Percentiles rank a stretch among this genome's conserved stretches.
These are phyloP conservation scores for Bauhinia variegata DNA, from an alignment of 306 rosid genomes.

Conservation along the genomic window DNA sequence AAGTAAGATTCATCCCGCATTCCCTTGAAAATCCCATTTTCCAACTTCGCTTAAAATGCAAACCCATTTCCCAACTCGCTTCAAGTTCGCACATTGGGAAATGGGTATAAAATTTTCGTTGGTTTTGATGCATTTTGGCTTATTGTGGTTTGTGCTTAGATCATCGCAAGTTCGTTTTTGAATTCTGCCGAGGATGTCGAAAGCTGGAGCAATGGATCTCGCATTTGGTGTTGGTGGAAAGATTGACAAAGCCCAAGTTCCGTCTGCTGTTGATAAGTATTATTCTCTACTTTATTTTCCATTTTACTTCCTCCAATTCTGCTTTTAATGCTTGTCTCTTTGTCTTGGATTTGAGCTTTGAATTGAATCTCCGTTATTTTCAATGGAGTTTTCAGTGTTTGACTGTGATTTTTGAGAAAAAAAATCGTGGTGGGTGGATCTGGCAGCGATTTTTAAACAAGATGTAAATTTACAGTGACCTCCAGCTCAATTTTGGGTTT, in stretches of 20 bases:
- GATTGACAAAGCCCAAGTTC: conserved; percentile 67
- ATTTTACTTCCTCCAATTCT: too few species aligned
- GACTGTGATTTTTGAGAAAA: not conserved
- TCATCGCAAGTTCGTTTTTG: conserved; percentile 12
- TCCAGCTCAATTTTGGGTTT: not conserved
- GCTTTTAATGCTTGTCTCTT: not conserved
- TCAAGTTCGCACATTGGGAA: not conserved
- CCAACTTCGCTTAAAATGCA: not conserved
- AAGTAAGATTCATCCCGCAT: conserved; percentile 8
- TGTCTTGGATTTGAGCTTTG: not conserved
- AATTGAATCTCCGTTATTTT: conserved; percentile 11
- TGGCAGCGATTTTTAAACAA: not conserved
- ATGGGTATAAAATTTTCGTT: not conserved
- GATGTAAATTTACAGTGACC: not conserved
- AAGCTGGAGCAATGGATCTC: conserved; percentile 77
- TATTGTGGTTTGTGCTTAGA: conserved; percentile 16
- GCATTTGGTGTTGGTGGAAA: conserved; percentile 88
- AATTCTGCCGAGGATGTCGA: conserved; percentile 36
- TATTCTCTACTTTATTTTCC: not conserved
- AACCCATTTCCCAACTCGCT: not conserved
- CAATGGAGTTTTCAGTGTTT: not conserved
- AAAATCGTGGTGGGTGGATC: not conserved
- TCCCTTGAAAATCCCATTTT: not conserved
- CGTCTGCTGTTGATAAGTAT: conserved; percentile 79
- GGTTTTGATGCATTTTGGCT: not conserved